Evolutionary conservation across 2,329 filamentous ascomycete species (phyloP).

Genomic region (Incumbomyces delicatus): DNA sequence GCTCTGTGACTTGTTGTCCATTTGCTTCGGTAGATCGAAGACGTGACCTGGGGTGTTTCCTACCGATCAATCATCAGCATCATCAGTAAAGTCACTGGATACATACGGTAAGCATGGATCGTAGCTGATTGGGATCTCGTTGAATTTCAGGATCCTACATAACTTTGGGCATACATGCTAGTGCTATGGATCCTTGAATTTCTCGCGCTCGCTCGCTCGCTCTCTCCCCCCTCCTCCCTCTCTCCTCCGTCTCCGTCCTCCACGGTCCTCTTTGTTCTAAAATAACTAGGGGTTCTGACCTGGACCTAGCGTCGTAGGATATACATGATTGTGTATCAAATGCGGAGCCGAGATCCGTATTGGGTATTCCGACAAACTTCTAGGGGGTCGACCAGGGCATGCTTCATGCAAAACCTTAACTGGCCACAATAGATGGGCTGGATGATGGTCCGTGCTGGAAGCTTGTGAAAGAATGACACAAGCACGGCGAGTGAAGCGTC

Average conservation of each 20-base stretch:
- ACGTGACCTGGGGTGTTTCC: no score
- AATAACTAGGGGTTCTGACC: not conserved
- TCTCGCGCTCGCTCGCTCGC: not conserved
- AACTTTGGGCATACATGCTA: conserved; percentile 10
- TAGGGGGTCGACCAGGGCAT: conserved; percentile 4
- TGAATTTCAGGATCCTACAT: conserved; percentile 8
- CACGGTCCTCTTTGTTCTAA: not conserved
- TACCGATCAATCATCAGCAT: no score
- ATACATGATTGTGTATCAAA: conserved; percentile 8
- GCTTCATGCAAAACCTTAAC: conserved; percentile 10
- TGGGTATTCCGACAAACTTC: not conserved
- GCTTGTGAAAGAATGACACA: not conserved
- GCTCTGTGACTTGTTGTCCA: no score
- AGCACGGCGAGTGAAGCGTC: no score
- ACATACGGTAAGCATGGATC: no score
- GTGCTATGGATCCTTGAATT: conserved; percentile 8
- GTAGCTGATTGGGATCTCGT: not conserved
- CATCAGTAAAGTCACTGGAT: no score
- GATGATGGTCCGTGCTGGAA: not conserved
- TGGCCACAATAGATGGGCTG: not conserved
- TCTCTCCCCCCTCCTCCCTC: not conserved
- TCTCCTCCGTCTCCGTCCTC: not conserved
- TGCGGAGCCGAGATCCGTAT: not conserved
- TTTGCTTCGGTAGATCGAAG: no score
- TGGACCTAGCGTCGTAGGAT: not conserved